A percentile compares a stretch with the other conserved stretches of the same genome.
Conservation (phyloP, 2,329 filamentous ascomycete genomes). For the Talaromyces sp. region DNA sequence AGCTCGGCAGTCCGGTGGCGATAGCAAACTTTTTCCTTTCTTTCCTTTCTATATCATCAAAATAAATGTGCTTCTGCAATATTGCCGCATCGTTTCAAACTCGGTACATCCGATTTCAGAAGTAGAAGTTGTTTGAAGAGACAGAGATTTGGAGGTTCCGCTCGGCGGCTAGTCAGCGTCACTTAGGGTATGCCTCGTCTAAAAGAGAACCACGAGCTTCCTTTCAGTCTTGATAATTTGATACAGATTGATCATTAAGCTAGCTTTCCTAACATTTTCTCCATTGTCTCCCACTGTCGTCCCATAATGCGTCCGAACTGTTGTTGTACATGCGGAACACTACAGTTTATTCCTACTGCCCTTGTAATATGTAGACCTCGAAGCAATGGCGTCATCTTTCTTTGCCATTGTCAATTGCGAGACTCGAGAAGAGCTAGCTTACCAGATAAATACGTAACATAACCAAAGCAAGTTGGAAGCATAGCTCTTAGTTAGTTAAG, state of each 20-base stretch:
- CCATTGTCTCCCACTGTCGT: background rate
- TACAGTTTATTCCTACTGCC: background rate
- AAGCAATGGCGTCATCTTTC: background rate
- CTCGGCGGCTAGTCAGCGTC: background rate
- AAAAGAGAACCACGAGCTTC: background rate
- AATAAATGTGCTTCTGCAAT: background rate
- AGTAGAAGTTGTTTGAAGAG: background rate
- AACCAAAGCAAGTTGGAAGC: background rate
- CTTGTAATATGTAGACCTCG: background rate
- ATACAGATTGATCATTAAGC: background rate
- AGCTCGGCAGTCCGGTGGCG: background rate
- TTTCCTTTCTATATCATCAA: background rate
- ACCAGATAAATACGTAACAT: background rate
- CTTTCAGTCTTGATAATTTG: background rate
- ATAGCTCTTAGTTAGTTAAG: background rate
- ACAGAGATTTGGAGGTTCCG: background rate
- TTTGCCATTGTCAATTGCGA: background rate
- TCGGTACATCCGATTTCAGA: background rate
- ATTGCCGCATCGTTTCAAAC: conserved; percentile 2
- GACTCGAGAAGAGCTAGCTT: background rate
- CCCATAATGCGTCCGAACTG: background rate
- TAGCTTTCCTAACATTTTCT: background rate
- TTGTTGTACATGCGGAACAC: background rate
- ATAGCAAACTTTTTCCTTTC: background rate
- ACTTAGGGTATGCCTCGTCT: background rate